phyloP scores from a whole-genome alignment of 2,329 filamentous ascomycete species.

The Mollisia scopiformis region DNA sequence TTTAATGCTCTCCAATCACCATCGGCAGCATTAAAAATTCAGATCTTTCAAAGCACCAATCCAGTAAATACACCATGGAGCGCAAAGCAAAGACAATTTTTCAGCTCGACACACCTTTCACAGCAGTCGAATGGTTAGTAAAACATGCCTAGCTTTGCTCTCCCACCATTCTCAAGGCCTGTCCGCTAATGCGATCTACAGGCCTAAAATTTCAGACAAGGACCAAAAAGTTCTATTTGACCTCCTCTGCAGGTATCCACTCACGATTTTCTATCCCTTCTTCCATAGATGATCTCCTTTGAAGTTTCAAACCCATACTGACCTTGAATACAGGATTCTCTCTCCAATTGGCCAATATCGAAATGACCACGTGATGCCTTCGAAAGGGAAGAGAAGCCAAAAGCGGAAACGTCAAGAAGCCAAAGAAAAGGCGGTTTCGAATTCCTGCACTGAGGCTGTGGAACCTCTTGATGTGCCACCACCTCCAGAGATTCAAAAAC shows the following conservation, averaged over 20 bases:
- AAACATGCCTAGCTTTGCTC: slow-evolving; percentile 5
- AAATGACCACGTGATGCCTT: slow-evolving; percentile 53
- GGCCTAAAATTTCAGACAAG: slow-evolving; percentile 60
- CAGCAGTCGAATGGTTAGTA: slow-evolving; percentile 59
- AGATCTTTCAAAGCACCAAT: too few relatives aligned
- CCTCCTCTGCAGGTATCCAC: slow-evolving; percentile 64
- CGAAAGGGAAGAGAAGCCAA: slow-evolving; percentile 62
- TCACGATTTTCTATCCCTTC: neutral
- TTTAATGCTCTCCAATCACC: too few relatives aligned
- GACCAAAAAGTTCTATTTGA: slow-evolving; percentile 69
- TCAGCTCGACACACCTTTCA: slow-evolving; percentile 68
- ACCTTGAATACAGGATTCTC: slow-evolving; percentile 54
- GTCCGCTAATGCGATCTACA: too few relatives aligned
- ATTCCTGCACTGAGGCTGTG: neutral
- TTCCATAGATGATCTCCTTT: neutral
- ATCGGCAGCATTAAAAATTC: too few relatives aligned
- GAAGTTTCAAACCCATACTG: neutral
- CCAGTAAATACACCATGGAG: slow-evolving; percentile 42
- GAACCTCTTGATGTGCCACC: slow-evolving; percentile 24
- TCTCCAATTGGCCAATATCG: slow-evolving; percentile 66
- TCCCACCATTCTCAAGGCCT: too few relatives aligned
- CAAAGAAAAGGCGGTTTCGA: slow-evolving; percentile 17
- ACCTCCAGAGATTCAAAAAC: slow-evolving; percentile 55
- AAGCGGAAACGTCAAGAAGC: slow-evolving; percentile 52
- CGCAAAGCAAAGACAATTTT: slow-evolving; percentile 61